A percentile compares a stretch with the other conserved stretches of the same genome.
phyloP scores from a whole-genome alignment of 352 stramenopile genomes.

The Pythium guiyangense region DNA sequence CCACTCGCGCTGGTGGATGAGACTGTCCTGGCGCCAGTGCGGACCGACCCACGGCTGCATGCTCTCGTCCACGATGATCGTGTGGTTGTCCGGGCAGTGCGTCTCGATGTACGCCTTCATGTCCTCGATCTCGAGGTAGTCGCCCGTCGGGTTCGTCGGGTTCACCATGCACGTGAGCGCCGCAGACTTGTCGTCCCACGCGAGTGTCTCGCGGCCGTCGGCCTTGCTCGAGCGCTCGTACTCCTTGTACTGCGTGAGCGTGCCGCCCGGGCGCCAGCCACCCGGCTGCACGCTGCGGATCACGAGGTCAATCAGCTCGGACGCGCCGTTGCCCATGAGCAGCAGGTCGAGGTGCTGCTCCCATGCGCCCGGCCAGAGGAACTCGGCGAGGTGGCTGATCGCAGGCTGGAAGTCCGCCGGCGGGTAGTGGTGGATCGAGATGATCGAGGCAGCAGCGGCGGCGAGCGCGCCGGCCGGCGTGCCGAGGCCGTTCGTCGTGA shows the following conservation, averaged over 20 bases:
- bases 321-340: slow-evolving; percentile 82
- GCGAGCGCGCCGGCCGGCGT: slow-evolving; percentile 67
- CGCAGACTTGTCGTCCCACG: slow-evolving; percentile 66
- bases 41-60: slow-evolving; percentile 90
- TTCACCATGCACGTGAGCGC: slow-evolving; percentile 87
- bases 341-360: slow-evolving; percentile 59
- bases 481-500: slow-evolving; percentile 87
- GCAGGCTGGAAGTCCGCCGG: slow-evolving; percentile 88
- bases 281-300: slow-evolving; percentile 76
- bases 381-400: slow-evolving; percentile 84
- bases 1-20: slow-evolving; percentile 88
- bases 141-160: slow-evolving; percentile 87
- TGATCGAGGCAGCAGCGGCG: slow-evolving; percentile 67
- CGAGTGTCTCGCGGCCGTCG: slow-evolving; percentile 70
- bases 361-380: slow-evolving; percentile 73
- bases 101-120: slow-evolving; percentile 89
- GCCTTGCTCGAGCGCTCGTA: slow-evolving; percentile 84
- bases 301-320: slow-evolving; percentile 86
- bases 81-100: slow-evolving; percentile 80
- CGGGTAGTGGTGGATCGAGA: slow-evolving; percentile 87
- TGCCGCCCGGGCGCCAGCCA: slow-evolving; percentile 70
- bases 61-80: slow-evolving; percentile 89
- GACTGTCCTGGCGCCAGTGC: slow-evolving; percentile 76
- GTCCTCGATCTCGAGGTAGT: slow-evolving; percentile 77
- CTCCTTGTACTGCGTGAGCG: slow-evolving; percentile 83